Evolutionary conservation across 495 filamentous ascomycete species (phyloP).

Genomic region (Neurospora sp.): DNA sequence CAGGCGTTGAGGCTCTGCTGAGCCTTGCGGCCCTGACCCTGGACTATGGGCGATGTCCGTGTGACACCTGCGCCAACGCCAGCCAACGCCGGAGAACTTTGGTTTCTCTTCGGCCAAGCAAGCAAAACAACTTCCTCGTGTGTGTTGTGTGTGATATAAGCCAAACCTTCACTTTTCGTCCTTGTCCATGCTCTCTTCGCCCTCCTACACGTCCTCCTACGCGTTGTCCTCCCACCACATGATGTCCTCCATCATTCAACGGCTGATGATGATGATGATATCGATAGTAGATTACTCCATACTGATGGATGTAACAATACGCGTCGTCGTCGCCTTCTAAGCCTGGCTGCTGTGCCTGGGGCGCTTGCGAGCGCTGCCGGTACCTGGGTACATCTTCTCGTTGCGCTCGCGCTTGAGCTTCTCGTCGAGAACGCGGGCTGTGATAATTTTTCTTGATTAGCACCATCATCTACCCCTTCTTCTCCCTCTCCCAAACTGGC

Average conservation of each 20-base stretch:
- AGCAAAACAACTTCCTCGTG: not conserved
- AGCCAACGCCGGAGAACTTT: not conserved
- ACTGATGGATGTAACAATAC: not conserved
- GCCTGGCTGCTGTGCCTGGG: constrained; percentile 33
- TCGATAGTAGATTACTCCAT: not conserved
- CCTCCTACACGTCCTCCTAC: not conserved
- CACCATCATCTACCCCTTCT: no score
- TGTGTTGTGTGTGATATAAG: not conserved
- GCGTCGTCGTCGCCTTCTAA: not conserved
- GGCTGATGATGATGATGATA: not conserved
- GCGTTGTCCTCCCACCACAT: not conserved
- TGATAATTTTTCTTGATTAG: no score
- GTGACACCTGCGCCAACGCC: not conserved
- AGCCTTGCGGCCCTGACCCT: no score
- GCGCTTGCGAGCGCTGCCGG: constrained; percentile 40
- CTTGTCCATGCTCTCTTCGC: not conserved
- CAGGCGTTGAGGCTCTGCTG: no score
- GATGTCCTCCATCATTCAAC: not conserved
- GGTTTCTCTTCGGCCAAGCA: no score
- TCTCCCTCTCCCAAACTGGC: no score
- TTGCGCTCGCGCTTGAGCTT: constrained; percentile 47
- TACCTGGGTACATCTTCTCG: constrained; percentile 40
- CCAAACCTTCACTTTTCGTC: not conserved
- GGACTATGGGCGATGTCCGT: no score
- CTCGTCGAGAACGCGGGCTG: constrained; percentile 48